Base-by-base conservation (phyloP, 345 rosid species). In the Hypericum androsaemum region DNA sequence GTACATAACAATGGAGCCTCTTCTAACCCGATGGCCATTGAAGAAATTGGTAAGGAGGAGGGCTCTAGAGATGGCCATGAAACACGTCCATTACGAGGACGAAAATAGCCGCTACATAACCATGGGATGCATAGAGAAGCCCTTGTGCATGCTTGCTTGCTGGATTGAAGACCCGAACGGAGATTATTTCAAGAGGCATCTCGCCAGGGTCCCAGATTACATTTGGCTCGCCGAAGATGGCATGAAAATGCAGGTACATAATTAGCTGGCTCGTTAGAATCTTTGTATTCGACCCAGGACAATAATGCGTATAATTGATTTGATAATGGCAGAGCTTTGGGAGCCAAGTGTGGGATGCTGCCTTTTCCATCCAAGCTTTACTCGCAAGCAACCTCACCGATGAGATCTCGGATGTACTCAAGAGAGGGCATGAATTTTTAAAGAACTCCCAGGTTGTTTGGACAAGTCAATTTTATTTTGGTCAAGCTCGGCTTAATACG, bases 141-240 rank as follows among this genome's bases (percentile, higher is more conserved):
- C 67, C 10, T 39, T 83, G 5, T 70, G 80, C 50, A 79, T 72
- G 82, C 74, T 84, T 38, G 75, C 86, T 61, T 84, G 86, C 35
- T 81, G 86, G 89, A 78, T 66, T 36, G 88, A 84, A 70, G 79
- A 84, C 67, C 80, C 86, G 0, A 40, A 84, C 2, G 77, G 88
- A 7, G 67, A 49, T 63, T 41, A 47, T 49, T 79, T 73, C 52
- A 79, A 81, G 61, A 79, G 75, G 61, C 86, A 81, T 57, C 77
- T 84, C 6, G 75, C 81, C 0, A 67, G 83, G 46, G 28, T 77
- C 28, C 47, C 74, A 1, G 88, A 84, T 58, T 83, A 66, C 59
- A 39, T 80, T 6, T 83, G 88, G 92, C 55, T 83, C 52, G 80
- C 64, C 5, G 94, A 81, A 62, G 94, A 81, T 57, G 94, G 94